Conservation (phyloP, 768 basidiomycete genomes). For the Sutorius australiensis region DNA sequence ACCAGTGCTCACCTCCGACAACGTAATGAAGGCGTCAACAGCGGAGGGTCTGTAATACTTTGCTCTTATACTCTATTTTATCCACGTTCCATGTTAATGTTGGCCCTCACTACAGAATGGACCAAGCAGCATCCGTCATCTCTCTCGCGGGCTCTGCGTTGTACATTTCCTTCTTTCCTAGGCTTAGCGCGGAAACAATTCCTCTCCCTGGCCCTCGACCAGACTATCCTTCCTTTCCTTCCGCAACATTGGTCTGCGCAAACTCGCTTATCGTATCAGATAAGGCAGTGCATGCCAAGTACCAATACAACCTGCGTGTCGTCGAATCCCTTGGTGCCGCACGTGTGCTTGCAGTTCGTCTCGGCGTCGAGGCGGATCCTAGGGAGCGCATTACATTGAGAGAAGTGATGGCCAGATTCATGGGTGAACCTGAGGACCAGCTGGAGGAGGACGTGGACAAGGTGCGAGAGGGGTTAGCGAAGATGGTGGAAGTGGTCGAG, state of each 20-base stretch:
- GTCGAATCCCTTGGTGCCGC: conserved; percentile 87
- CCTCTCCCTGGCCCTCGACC: conserved; percentile 48
- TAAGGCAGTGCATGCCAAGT: conserved; percentile 72
- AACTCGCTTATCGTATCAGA: conserved; percentile 74
- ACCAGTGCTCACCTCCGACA: neutral
- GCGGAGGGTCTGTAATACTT: conserved; percentile 55
- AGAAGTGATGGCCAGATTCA: conserved; percentile 59
- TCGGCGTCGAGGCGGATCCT: conserved; percentile 43
- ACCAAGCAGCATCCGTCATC: conserved; percentile 87
- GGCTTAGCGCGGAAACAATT: conserved; percentile 61
- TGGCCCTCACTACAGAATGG: conserved; percentile 55
- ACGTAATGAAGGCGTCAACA: conserved; percentile 54
- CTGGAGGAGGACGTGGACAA: conserved; percentile 40
- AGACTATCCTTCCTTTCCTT: conserved; percentile 19
- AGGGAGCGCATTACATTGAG: conserved; percentile 55
- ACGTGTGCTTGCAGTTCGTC: conserved; percentile 59
- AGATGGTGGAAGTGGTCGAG: conserved; percentile 46
- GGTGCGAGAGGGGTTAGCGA: conserved; percentile 47
- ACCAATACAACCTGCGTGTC: conserved; percentile 84
- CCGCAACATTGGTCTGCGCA: conserved; percentile 28
- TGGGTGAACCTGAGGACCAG: conserved; percentile 40
- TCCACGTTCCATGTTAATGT: conserved; percentile 5
- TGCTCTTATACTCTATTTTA: neutral
- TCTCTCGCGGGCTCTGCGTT: conserved; percentile 66
- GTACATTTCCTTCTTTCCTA: conserved; percentile 80